Evolutionary conservation across 1,284 basidiomycete genomes (phyloP).

Genomic region (Pascua sp.): DNA sequence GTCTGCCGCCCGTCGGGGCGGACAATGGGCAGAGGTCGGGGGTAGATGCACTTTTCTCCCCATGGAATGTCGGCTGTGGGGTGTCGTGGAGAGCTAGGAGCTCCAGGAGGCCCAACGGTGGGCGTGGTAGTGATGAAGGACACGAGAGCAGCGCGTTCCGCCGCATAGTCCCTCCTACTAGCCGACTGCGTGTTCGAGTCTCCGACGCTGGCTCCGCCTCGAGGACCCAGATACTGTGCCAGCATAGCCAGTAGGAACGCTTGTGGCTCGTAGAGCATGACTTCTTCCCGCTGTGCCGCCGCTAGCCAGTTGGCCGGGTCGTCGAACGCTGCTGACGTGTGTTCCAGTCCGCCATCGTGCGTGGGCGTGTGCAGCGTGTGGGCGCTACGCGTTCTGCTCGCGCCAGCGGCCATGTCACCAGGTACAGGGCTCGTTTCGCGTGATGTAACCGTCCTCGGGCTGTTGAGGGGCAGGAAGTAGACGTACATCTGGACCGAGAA

Average conservation of each 20-base stretch:
- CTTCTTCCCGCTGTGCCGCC: conserved; percentile 3
- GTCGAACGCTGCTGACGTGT: conserved; percentile 12
- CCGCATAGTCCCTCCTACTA: conserved; percentile 6
- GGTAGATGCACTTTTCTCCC: conserved; percentile 16
- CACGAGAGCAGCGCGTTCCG: conserved; percentile 5
- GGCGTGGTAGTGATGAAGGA: conserved; percentile 8
- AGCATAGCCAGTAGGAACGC: conserved; percentile 13
- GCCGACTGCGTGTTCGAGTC: neutral
- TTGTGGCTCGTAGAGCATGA: conserved; percentile 20
- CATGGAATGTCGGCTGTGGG: conserved; percentile 5
- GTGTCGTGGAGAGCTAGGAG: neutral
- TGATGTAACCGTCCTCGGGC: neutral
- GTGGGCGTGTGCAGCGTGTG: neutral
- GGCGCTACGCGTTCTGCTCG: neutral
- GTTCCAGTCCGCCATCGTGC: conserved; percentile 19
- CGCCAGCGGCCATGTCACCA: too few species aligned
- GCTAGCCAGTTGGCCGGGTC: conserved; percentile 1
- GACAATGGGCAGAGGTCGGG: neutral
- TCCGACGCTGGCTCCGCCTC: too few species aligned
- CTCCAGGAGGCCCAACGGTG: neutral
- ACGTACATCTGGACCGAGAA: conserved; percentile 21
- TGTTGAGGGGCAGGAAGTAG: conserved; percentile 13
- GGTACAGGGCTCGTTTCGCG: neutral
- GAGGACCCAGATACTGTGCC: conserved; percentile 5
- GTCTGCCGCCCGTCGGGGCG: conserved; percentile 3